Conservation (phyloP, 1,284 basidiomycete species). For the Sphagnurus paluster region DNA sequence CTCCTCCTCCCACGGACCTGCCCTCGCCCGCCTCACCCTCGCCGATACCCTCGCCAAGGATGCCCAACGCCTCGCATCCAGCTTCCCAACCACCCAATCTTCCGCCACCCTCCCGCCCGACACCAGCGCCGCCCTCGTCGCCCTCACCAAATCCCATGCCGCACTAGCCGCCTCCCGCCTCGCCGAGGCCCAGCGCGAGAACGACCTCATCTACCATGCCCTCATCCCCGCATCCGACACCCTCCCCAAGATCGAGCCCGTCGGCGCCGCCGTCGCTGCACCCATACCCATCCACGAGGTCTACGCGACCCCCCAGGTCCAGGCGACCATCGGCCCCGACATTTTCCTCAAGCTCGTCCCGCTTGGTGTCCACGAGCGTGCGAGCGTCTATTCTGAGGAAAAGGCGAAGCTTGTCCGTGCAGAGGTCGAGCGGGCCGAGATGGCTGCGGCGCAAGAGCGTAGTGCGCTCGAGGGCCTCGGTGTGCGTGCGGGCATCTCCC, state of each 20-base stretch:
- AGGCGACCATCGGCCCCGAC: slow-evolving; percentile 93
- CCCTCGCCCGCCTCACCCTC: slow-evolving; percentile 78
- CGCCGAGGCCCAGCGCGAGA: slow-evolving; percentile 81
- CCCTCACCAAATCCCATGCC: slow-evolving; percentile 84
- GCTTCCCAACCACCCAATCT: slow-evolving; percentile 72
- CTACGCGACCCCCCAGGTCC: slow-evolving; percentile 88
- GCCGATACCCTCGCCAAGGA: slow-evolving; percentile 88
- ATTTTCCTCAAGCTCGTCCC: slow-evolving; percentile 90
- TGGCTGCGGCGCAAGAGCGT: slow-evolving; percentile 79
- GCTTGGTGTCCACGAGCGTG: slow-evolving; percentile 93
- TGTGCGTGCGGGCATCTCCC: slow-evolving; percentile 73
- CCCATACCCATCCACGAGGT: slow-evolving; percentile 94
- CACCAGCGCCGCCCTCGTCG: slow-evolving; percentile 74
- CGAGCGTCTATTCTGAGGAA: slow-evolving; percentile 97
- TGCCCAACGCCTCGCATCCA: slow-evolving; percentile 67
- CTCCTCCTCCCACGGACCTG: slow-evolving; percentile 82
- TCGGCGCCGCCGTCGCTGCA: slow-evolving; percentile 76
- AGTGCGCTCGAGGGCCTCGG: slow-evolving; percentile 85
- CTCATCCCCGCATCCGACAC: slow-evolving; percentile 82
- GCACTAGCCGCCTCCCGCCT: slow-evolving; percentile 78
- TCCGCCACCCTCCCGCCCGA: slow-evolving; percentile 90
- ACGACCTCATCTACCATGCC: slow-evolving; percentile 99
- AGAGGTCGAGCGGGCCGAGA: slow-evolving; percentile 87
- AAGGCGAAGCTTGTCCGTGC: slow-evolving; percentile 94
- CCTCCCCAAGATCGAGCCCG: slow-evolving; percentile 80